Conservation (phyloP, 805 yeast genomes). For the Pichia membranifaciens region DNA sequence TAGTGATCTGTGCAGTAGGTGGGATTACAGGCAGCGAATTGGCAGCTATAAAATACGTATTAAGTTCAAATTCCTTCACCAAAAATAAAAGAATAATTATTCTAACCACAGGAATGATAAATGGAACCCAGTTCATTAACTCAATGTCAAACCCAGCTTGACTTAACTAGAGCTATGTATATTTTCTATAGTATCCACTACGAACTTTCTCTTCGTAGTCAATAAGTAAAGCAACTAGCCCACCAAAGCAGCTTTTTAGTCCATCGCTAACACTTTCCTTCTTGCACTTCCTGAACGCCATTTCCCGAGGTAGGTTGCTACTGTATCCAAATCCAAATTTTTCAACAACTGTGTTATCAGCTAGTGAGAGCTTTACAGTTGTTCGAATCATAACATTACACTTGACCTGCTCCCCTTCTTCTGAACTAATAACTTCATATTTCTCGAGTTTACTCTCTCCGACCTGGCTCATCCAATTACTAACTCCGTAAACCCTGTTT, state of each 20-base stretch:
- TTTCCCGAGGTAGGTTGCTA: slow-evolving; percentile 28
- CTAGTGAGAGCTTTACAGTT: slow-evolving; percentile 33
- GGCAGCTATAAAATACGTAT: slow-evolving; percentile 60
- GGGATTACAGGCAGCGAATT: slow-evolving; percentile 86
- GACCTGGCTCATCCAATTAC: slow-evolving; percentile 39
- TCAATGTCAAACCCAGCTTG: slow-evolving; percentile 10
- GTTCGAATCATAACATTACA: slow-evolving; percentile 13
- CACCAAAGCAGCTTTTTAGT: slow-evolving; percentile 36
- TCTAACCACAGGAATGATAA: slow-evolving; percentile 40
- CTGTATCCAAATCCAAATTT: slow-evolving; percentile 38
- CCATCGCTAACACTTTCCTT: slow-evolving; percentile 46
- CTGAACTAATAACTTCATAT: neutral
- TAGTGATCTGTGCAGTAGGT: slow-evolving; percentile 61
- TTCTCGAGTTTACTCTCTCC: neutral
- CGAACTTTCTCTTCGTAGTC: slow-evolving; percentile 26
- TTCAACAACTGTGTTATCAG: slow-evolving; percentile 39
- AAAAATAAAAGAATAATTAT: slow-evolving; percentile 35
- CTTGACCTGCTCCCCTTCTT: neutral
- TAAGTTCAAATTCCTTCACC: slow-evolving; percentile 34
- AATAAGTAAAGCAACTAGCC: slow-evolving; percentile 27
- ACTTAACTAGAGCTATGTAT: slow-evolving; percentile 2
- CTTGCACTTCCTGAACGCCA: slow-evolving; percentile 35
- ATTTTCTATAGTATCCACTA: slow-evolving; percentile 21
- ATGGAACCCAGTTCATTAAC: slow-evolving; percentile 31
- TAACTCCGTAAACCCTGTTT: slow-evolving; percentile 45